phyloP scores from a whole-genome alignment of 495 filamentous ascomycete species.

The Aspergillus sparsus region DNA sequence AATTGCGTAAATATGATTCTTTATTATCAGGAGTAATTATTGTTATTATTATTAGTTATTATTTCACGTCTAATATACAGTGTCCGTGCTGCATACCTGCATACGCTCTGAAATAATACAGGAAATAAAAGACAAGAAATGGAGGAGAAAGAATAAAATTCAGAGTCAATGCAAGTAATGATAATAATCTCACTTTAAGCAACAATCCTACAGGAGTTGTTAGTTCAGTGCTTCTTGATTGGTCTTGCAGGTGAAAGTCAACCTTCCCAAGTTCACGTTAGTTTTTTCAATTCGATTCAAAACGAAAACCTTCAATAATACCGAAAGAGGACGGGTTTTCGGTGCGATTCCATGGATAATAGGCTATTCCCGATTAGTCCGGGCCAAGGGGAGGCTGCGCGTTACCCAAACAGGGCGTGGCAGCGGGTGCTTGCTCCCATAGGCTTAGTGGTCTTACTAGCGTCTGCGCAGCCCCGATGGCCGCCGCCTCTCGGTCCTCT shows the following conservation, averaged over 20 bases:
- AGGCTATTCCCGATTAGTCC: conserved; percentile 16
- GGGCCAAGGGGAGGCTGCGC: conserved; percentile 14
- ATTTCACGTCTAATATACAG: no score
- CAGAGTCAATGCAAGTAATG: no score
- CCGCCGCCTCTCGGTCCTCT: conserved; percentile 16
- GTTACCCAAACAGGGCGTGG: conserved; percentile 18
- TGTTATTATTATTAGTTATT: no score
- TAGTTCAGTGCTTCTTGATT: no score
- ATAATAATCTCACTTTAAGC: no score
- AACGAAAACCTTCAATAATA: neutral
- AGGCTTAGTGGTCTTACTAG: conserved; percentile 15
- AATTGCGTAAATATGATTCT: no score
- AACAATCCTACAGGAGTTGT: no score
- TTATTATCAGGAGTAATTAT: no score
- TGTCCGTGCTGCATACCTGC: no score
- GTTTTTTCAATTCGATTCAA: neutral
- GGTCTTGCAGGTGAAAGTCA: neutral
- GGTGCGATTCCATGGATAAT: conserved; percentile 10
- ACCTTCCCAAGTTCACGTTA: neutral
- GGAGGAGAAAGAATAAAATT: no score
- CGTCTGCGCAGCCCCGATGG: conserved; percentile 19
- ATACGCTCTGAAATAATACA: no score
- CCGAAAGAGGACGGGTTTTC: conserved; percentile 2
- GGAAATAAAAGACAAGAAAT: no score
- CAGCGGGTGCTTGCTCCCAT: conserved; percentile 13